Evolutionary conservation across 2,329 filamentous ascomycete genomes (phyloP).

Genomic region (Venturia oleaginea): DNA sequence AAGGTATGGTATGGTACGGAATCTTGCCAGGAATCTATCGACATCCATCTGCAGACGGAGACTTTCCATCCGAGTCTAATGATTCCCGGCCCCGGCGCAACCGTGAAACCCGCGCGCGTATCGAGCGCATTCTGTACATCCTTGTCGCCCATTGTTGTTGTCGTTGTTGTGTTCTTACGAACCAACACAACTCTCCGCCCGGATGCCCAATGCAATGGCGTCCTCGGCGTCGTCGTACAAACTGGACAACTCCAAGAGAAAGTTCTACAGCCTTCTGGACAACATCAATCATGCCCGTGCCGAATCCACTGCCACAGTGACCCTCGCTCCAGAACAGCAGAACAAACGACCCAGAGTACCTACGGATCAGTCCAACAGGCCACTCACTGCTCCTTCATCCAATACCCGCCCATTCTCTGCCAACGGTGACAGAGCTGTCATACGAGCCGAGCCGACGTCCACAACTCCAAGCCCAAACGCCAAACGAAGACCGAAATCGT

Average conservation of each 20-base stretch:
- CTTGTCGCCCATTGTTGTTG: too few relatives aligned
- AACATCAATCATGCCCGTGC: conserved; percentile 35
- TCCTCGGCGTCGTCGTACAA: background rate
- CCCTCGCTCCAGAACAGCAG: conserved; percentile 23
- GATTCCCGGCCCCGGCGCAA: too few relatives aligned
- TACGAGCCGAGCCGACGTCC: background rate
- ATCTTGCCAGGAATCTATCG: too few relatives aligned
- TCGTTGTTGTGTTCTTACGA: too few relatives aligned
- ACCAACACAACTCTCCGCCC: background rate
- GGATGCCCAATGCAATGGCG: too few relatives aligned
- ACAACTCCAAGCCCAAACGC: background rate
- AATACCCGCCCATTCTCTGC: background rate
- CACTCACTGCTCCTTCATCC: conserved; percentile 19
- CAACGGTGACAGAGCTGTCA: background rate
- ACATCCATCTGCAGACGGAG: too few relatives aligned
- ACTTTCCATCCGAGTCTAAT: too few relatives aligned
- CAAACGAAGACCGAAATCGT: background rate
- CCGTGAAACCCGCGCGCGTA: too few relatives aligned
- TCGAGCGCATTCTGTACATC: background rate
- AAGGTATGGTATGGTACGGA: too few relatives aligned
- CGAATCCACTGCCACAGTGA: conserved; percentile 24
- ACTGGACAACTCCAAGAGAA: conserved; percentile 47
- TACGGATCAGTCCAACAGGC: conserved; percentile 18
- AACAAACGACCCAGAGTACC: conserved; percentile 27
- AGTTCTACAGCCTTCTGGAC: conserved; percentile 69